Evolutionary conservation across 306 rosid genomes (phyloP).

Genomic region (Vicia faba): DNA sequence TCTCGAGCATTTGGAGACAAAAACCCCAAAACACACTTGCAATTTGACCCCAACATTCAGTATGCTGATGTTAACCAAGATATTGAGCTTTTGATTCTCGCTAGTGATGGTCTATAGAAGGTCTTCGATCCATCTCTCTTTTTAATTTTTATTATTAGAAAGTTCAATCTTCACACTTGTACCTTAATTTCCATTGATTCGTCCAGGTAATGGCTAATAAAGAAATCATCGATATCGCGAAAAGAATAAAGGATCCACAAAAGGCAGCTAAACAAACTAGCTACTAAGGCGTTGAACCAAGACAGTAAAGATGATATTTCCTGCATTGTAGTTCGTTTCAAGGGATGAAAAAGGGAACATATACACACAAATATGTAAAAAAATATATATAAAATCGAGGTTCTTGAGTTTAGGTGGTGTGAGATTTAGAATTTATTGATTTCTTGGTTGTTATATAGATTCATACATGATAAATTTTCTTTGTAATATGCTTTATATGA

Average conservation of each 20-base stretch:
- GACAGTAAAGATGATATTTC: conserved; percentile 92
- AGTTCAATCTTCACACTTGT: neutral
- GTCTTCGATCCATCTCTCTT: conserved; percentile 40
- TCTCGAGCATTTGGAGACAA: conserved; percentile 96
- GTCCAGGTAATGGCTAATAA: conserved; percentile 81
- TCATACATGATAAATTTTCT: conserved; percentile 47
- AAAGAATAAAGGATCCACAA: conserved; percentile 67
- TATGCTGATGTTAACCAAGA: conserved; percentile 46
- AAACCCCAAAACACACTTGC: conserved; percentile 75
- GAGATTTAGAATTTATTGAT: conserved; percentile 40
- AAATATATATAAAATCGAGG: conserved; percentile 39
- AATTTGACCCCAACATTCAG: conserved; percentile 78
- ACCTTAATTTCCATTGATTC: conserved; percentile 13
- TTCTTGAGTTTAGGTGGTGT: conserved; percentile 52
- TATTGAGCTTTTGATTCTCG: conserved; percentile 65
- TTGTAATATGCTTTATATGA: conserved; percentile 44
- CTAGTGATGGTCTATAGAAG: conserved; percentile 94
- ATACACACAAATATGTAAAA: conserved; percentile 39
- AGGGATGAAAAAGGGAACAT: conserved; percentile 44
- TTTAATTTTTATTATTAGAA: neutral
- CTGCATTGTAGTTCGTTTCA: conserved; percentile 82
- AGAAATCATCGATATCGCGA: conserved; percentile 82
- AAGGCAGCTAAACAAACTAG: conserved; percentile 73
- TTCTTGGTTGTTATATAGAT: conserved; percentile 55
- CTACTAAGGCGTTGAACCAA: conserved; percentile 65